These are phyloP conservation scores for Platanthera guangdongensis DNA, from an alignment of 106 monocot genomes.

Conservation along the genomic window DNA sequence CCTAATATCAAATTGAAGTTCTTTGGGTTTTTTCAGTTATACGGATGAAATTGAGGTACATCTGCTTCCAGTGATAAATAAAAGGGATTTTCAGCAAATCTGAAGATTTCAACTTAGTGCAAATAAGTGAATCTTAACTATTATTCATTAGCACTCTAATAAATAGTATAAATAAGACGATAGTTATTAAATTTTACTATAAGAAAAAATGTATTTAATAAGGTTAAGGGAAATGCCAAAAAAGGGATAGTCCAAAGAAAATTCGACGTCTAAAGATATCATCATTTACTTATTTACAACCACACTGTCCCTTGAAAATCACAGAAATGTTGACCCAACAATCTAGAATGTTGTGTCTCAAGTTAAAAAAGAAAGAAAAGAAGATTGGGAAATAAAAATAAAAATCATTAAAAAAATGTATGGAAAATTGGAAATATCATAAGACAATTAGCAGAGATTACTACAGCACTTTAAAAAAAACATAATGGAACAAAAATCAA, in stretches of 20 bases:
- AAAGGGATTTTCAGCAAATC: background rate
- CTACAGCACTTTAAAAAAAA: background rate
- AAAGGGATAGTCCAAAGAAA: background rate
- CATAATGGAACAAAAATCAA: background rate
- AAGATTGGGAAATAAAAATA: background rate
- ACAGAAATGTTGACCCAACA: background rate
- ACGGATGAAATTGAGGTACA: background rate
- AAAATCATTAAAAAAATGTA: background rate
- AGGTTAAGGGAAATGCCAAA: background rate
- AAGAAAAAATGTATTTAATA: background rate
- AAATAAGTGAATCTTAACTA: background rate
- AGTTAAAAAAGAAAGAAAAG: background rate
- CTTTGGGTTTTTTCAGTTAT: too few relatives aligned
- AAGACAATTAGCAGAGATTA: slow-evolving; percentile 3
- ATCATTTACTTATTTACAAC: background rate
- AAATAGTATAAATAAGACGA: background rate
- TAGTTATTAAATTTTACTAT: slow-evolving; percentile 1
- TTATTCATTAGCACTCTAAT: background rate
- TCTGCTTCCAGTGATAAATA: background rate
- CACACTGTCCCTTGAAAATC: background rate
- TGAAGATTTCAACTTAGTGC: background rate
- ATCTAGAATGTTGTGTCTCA: background rate
- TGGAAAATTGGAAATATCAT: background rate
- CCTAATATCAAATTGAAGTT: too few relatives aligned
- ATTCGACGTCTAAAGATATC: background rate